These are phyloP conservation scores for Apiospora hydei DNA, from an alignment of 2,329 filamentous ascomycete species.

Conservation along the genomic window DNA sequence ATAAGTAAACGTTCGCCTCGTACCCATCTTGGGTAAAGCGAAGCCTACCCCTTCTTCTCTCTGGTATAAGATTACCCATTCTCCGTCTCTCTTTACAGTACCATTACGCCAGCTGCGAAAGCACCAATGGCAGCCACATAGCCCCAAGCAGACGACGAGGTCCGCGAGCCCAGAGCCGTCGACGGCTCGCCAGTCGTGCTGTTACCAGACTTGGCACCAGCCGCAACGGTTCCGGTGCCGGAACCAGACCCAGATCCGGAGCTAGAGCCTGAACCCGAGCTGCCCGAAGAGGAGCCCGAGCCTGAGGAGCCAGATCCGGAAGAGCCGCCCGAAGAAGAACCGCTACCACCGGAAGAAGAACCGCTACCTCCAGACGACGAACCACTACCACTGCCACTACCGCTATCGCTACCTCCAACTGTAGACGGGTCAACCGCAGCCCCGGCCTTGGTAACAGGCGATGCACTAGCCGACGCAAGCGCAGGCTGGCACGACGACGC, in stretches of 20 bases:
- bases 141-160: background rate
- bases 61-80: background rate
- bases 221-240: background rate
- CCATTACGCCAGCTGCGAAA: slow-evolving; percentile 1
- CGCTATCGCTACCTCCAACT: background rate
- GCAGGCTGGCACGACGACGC: slow-evolving; percentile 22
- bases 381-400: background rate
- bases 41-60: background rate
- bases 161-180: background rate
- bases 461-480: slow-evolving; percentile 2
- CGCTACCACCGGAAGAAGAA: background rate
- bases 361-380: slow-evolving; percentile 7
- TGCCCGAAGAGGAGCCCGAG: background rate
- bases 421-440: background rate
- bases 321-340: slow-evolving; percentile 5
- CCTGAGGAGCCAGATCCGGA: background rate
- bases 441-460: background rate
- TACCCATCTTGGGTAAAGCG: background rate
- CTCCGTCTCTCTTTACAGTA: background rate
- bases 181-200: background rate
- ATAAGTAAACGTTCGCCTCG: background rate
- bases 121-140: slow-evolving; percentile 1
- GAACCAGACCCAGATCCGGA: background rate
- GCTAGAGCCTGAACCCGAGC: background rate
- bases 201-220: background rate